Base-by-base conservation (phyloP, 1,284 basidiomycete genomes). In the Mycosarcoma maydis region DNA sequence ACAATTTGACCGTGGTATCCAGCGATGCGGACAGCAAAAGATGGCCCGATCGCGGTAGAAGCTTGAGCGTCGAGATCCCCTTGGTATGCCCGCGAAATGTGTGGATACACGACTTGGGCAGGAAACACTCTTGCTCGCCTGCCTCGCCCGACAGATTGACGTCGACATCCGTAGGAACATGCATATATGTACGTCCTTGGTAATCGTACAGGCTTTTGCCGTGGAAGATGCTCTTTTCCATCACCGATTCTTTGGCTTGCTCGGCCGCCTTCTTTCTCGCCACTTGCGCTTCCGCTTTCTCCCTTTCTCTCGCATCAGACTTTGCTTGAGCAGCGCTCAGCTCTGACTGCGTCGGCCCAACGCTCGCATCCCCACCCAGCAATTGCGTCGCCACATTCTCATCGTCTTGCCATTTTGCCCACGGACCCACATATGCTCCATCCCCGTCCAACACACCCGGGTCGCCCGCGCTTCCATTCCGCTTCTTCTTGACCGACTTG, bases 1-100 rank as follows among this genome's bases (percentile, higher is more conserved):
- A 99, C 34, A 99, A 87, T 92, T 99, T 99, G 85, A 99, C 92
- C 83, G 97, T 95, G 9, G 93, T 97, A 83, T 99, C 96, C 92
- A 98, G 95, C 53, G 92, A 94, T 1, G 90, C 94, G 78, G 91
- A 94, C 58, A 98, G 87, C 65, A 98, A 82, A 26, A 98, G 85
- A 83, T 99, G 96, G 0, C 94, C 94, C 13, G 92, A 94, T 56
- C 90, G 86, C 7, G 96, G 96, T 84, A 98, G 94, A 36, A 93
- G 85, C 50, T 92, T 90, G 66, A 98, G 88, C 48, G 90, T 91
- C n/a, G 92, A 92, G 6, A 99, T 92, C 37, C 91, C 96, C 83
- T 93, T 92, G 20, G 93, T 98, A 83, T 99, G 96, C 0, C 96
- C 96, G 3, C 92, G 95, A 90, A 92, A 98, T 0, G 95, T 98